phyloP scores from a whole-genome alignment of 1,284 basidiomycete species.

The Grifola frondosa region DNA sequence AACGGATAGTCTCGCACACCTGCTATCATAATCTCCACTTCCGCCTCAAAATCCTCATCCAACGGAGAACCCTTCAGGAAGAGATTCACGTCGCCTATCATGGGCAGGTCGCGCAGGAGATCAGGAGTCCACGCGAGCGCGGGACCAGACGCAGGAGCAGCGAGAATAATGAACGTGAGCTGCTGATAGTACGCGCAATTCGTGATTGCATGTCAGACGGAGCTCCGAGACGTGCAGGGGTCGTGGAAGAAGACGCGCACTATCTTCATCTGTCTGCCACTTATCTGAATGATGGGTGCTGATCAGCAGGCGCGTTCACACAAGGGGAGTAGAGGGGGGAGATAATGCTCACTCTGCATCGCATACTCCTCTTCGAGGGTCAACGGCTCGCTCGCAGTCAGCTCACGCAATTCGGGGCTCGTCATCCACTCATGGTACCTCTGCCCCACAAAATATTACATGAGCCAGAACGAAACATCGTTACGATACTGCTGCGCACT shows the following conservation, averaged over 20 bases:
- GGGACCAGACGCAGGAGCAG: constrained; percentile 33
- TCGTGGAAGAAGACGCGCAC: constrained; percentile 39
- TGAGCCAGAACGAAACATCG: constrained; percentile 1
- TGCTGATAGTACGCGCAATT: not conserved
- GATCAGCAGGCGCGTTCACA: not conserved
- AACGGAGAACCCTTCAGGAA: constrained; percentile 66
- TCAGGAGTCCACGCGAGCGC: constrained; percentile 35
- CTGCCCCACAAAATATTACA: constrained; percentile 39
- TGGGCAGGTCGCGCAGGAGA: constrained; percentile 50
- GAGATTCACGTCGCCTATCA: constrained; percentile 93
- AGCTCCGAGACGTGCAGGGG: not conserved
- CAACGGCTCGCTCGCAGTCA: constrained; percentile 88
- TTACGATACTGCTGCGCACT: constrained; percentile 16
- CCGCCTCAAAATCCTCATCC: constrained; percentile 51
- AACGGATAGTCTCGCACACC: constrained; percentile 37
- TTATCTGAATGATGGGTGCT: no score
- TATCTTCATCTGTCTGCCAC: constrained; percentile 89
- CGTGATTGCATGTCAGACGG: constrained; percentile 28
- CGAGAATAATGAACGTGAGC: constrained; percentile 80
- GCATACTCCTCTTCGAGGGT: constrained; percentile 83
- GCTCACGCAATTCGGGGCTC: constrained; percentile 67
- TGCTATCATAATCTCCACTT: constrained; percentile 86
- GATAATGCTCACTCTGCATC: constrained; percentile 85
- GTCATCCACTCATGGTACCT: constrained; percentile 94
- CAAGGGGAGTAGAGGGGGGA: not conserved